Evolutionary conservation across 1,139 yeast genomes (phyloP).

Genomic region (Lodderomyces metapsilosis): DNA sequence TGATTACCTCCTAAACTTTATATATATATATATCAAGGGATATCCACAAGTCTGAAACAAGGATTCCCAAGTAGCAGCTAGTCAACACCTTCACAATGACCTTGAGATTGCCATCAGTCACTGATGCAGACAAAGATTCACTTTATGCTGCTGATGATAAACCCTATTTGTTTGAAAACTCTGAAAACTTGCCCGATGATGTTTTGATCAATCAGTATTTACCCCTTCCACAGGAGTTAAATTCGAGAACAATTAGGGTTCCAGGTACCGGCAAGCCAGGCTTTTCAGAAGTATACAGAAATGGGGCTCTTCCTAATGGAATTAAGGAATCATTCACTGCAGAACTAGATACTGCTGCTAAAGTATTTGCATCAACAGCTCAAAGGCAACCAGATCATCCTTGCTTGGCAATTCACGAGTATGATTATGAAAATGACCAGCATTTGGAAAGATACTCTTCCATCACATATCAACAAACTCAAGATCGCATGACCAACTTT

Average conservation of each 20-base stretch:
- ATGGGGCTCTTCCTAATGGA: constrained; percentile 21
- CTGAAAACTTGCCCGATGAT: constrained; percentile 16
- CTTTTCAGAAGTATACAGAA: constrained; percentile 33
- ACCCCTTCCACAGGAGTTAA: constrained; percentile 23
- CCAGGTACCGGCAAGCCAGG: constrained; percentile 33
- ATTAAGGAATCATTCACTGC: constrained; percentile 22
- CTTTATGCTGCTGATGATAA: constrained; percentile 13
- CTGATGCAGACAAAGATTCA: constrained; percentile 11
- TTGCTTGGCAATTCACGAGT: constrained; percentile 31
- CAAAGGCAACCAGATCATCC: constrained; percentile 24
- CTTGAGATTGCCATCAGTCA: constrained; percentile 13
- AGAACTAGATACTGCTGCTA: constrained; percentile 30
- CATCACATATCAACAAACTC: constrained; percentile 23
- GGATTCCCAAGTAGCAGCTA: too few relatives aligned
- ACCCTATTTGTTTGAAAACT: constrained; percentile 19
- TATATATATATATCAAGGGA: too few relatives aligned
- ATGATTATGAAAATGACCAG: constrained; percentile 24
- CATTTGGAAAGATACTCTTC: constrained; percentile 20
- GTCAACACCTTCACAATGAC: too few relatives aligned
- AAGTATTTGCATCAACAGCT: constrained; percentile 24
- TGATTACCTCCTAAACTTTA: too few relatives aligned
- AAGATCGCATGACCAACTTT: constrained; percentile 21
- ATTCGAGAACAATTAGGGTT: constrained; percentile 22
- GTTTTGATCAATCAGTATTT: constrained; percentile 19
- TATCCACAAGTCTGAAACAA: too few relatives aligned